phyloP scores from a whole-genome alignment of 2,329 filamentous ascomycete genomes.

The Alternaria alternata region DNA sequence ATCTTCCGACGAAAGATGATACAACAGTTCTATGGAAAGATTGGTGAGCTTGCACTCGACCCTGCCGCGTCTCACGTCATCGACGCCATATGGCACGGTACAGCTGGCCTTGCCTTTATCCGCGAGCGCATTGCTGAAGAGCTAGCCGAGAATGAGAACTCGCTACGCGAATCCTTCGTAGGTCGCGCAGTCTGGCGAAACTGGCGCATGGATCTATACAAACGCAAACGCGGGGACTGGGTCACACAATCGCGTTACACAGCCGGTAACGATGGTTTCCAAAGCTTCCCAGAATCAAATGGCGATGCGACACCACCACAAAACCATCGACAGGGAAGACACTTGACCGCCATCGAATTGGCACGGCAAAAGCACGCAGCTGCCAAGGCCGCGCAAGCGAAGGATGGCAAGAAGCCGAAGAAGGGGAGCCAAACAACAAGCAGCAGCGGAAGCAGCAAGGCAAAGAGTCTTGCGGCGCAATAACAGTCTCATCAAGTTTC shows the following conservation, averaged over 20 bases:
- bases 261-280: conserved; percentile 61
- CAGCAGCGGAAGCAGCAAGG: conserved; percentile 36
- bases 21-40: conserved; percentile 67
- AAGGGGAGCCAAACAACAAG: conserved; percentile 25
- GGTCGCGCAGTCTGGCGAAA: conserved; percentile 76
- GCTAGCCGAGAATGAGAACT: conserved; percentile 65
- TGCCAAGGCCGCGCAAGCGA: conserved; percentile 50
- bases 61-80: conserved; percentile 72
- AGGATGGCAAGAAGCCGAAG: conserved; percentile 36
- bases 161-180: conserved; percentile 69
- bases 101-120: conserved; percentile 70
- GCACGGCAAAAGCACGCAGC: conserved; percentile 66
- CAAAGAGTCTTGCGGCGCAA: conserved; percentile 36
- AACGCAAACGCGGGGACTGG: conserved; percentile 70
- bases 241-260: conserved; percentile 64
- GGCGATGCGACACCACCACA: conserved; percentile 21
- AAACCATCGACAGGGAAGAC: conserved; percentile 35
- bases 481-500: conserved; percentile 11
- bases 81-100: conserved; percentile 71
- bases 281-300: conserved; percentile 57
- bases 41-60: conserved; percentile 68
- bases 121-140: conserved; percentile 73
- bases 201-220: conserved; percentile 77
- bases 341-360: conserved; percentile 59
- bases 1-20: conserved; percentile 70